phyloP scores from a whole-genome alignment of 2,329 filamentous ascomycete species.

The Calonectria crousiana region DNA sequence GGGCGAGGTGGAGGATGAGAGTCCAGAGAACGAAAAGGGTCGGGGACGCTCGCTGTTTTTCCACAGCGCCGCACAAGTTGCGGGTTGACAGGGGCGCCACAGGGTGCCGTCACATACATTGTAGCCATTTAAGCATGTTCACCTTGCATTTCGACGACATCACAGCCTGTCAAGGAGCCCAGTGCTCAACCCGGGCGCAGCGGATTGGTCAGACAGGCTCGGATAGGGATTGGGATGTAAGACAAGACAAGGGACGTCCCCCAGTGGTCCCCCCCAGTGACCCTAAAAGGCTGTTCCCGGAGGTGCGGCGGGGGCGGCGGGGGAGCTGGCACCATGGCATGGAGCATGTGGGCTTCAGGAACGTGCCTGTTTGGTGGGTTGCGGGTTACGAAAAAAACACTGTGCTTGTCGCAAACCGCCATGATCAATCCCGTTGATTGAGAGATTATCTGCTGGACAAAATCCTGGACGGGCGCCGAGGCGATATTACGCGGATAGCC shows the following conservation, averaged over 20 bases:
- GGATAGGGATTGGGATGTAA: not conserved
- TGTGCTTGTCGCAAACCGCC: not conserved
- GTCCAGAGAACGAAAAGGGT: not conserved
- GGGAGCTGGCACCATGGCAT: not conserved
- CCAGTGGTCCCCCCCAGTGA: not conserved
- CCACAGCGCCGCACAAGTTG: not conserved
- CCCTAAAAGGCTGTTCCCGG: not conserved
- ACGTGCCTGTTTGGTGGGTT: constrained; percentile 2
- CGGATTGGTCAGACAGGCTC: not conserved
- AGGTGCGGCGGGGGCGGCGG: not conserved
- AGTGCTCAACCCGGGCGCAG: not conserved
- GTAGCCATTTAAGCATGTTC: constrained; percentile 3
- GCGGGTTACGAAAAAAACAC: not conserved
- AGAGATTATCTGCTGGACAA: not conserved
- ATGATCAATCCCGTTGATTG: not conserved
- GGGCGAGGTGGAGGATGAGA: not conserved
- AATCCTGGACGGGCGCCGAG: too few species aligned
- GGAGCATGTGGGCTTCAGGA: constrained; percentile 8
- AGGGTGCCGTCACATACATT: not conserved
- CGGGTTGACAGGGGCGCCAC: not conserved
- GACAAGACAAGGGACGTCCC: not conserved
- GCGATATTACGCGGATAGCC: not conserved
- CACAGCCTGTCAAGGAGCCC: not conserved
- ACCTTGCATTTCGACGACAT: not conserved
- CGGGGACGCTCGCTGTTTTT: not conserved